Base-by-base conservation (phyloP, 305 asterid species). In the Plantago rigida region DNA sequence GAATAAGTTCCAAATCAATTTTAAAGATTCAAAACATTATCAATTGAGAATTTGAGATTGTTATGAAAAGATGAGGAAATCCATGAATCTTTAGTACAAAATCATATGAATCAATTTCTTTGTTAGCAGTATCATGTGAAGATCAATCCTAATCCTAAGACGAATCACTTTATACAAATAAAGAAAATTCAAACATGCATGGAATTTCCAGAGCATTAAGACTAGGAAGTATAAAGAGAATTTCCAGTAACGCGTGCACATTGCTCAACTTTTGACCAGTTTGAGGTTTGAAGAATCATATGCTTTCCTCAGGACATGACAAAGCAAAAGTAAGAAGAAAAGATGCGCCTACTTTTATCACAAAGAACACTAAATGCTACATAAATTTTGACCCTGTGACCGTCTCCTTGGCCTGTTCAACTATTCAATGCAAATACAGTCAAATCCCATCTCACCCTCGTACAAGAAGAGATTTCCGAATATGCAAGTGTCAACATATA, bases 261-360 rank as follows among this genome's bases (percentile, higher is more conserved):
- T 46, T n/a, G 24, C 42, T 45, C 64, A 17, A 26, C 41, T 59
- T 59, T 59, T 59, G 64, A 59, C 64, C 64, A 59, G 12, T 48
- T 44, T 44, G 64, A 59, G 49, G 56, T 71, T 71, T 63, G 44
- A 58, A 67, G 79, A 74, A 74, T 74, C 76, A 59, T 70, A 74
- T 66, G 59, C 76, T 50, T 65, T 73, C 45, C 28, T 4, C 28
- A 10, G 47, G 29, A 44, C 44, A 41, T 8, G 13, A 41, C 56
- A 3, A 50, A 53, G 58, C 56, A 44, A 55, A 48, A 47, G 52
- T 19, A 50, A 51, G 44, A 19, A 7, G 53, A 52, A 48, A 64
- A 64, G 39, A 48, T 51, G 44, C 50, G 34, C n/a, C 13, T 12
- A 41, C 2, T 31, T 50, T n/a, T 13, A 26, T 51, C 41, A 51